A percentile compares a stretch with the other conserved stretches of the same genome.
Conservation (phyloP, 768 basidiomycete species). For the Boletus rex-veris region DNA sequence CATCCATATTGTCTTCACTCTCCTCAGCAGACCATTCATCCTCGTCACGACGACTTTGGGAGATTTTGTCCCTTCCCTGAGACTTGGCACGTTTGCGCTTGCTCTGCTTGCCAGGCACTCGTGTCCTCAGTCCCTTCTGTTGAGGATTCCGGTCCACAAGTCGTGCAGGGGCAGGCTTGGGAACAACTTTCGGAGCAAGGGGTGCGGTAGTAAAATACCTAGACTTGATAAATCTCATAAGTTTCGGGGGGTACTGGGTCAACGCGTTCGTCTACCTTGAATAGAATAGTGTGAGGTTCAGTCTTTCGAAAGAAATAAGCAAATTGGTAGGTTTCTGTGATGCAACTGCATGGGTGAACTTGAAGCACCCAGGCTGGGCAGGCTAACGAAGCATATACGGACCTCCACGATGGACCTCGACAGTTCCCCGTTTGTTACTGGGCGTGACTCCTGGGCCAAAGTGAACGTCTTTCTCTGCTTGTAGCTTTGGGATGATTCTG, state of each 20-base stretch:
- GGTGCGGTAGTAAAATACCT: slow-evolving; percentile 39
- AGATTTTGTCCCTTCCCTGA: slow-evolving; percentile 34
- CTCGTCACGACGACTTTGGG: slow-evolving; percentile 25
- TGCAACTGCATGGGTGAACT: slow-evolving; percentile 2
- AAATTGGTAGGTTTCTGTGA: slow-evolving; percentile 80
- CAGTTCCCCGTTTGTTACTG: slow-evolving; percentile 61
- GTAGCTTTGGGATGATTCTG: slow-evolving; percentile 67
- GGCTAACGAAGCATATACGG: not conserved
- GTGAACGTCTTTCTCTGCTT: slow-evolving; percentile 50
- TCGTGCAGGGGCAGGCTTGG: slow-evolving; percentile 9
- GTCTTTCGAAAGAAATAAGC: slow-evolving; percentile 85
- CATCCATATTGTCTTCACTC: slow-evolving; percentile 16
- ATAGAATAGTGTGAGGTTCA: slow-evolving; percentile 74
- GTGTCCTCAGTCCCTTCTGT: slow-evolving; percentile 23
- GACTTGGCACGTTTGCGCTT: slow-evolving; percentile 38
- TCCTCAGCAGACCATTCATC: slow-evolving; percentile 21
- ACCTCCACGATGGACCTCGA: slow-evolving; percentile 88
- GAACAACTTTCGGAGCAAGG: slow-evolving; percentile 17
- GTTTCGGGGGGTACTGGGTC: not conserved
- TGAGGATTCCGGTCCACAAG: not conserved
- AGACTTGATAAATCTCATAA: slow-evolving; percentile 30
- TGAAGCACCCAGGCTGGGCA: not conserved
- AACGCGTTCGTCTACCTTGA: slow-evolving; percentile 60
- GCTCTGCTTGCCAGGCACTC: slow-evolving; percentile 4
- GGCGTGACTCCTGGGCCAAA: slow-evolving; percentile 37